Conservation (phyloP, 208 protist species). For the Entamoeba moshkovskii region DNA sequence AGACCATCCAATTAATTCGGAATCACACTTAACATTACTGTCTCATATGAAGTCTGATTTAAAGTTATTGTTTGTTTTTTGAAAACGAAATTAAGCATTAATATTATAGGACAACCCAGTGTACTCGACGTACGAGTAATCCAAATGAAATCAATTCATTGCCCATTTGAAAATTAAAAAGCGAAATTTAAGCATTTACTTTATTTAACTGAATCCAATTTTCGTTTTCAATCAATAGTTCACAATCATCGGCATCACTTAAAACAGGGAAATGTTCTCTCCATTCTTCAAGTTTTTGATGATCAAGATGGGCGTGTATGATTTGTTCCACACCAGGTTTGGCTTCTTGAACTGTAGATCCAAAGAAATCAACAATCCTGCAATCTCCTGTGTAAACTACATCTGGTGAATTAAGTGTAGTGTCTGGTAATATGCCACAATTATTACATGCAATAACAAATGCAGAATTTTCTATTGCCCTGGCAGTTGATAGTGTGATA, state of each 20-base stretch:
- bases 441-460: neutral
- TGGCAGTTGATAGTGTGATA: neutral
- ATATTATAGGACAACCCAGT: too few relatives aligned
- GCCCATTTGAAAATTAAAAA: too few relatives aligned
- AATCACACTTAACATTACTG: too few relatives aligned
- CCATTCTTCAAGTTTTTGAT: neutral
- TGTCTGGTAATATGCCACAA: neutral
- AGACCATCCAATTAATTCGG: too few relatives aligned
- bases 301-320: neutral
- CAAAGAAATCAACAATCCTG: neutral
- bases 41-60: too few relatives aligned
- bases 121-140: too few relatives aligned
- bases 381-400: neutral
- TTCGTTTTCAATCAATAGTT: too few relatives aligned
- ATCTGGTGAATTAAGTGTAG: neutral
- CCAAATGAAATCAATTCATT: too few relatives aligned
- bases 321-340: neutral
- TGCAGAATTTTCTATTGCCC: neutral
- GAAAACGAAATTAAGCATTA: too few relatives aligned
- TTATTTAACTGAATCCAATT: too few relatives aligned
- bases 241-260: neutral
- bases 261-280: neutral
- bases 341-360: neutral
- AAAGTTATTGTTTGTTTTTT: too few relatives aligned
- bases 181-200: too few relatives aligned